Conservation (phyloP, 331 rosid genomes). For the Telfairia occidentalis region DNA sequence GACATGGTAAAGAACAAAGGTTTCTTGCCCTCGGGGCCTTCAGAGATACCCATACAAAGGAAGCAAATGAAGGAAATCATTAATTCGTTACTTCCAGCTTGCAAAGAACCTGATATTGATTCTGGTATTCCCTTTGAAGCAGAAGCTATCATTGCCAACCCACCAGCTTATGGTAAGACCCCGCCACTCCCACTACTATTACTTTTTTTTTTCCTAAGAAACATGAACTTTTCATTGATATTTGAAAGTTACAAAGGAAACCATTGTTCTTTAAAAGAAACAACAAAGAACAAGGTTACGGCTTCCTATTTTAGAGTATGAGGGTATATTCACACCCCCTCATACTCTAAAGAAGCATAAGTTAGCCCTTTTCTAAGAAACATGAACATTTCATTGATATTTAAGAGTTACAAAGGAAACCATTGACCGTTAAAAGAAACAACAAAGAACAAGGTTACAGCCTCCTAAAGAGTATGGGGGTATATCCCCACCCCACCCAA, state of each 20-base stretch:
- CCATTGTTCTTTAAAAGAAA: background rate
- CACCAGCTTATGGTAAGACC: conserved; percentile 89
- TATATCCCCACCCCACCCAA: no score
- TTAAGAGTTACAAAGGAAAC: no score
- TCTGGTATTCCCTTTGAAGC: conserved; percentile 65
- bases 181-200: background rate
- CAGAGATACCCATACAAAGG: conserved; percentile 84
- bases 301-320: no score
- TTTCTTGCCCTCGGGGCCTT: conserved; percentile 96
- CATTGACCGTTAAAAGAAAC: background rate
- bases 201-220: background rate
- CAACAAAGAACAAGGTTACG: background rate
- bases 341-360: no score
- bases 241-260: no score
- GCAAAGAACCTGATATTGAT: conserved; percentile 83
- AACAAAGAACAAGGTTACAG: background rate
- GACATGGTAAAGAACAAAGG: conserved; percentile 99
- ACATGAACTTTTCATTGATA: no score
- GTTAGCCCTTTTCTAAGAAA: background rate
- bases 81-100: conserved; percentile 73
- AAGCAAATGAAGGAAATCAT: conserved; percentile 90
- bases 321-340: no score
- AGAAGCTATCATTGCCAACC: conserved; percentile 97
- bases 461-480: no score
- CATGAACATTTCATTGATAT: no score